Evolutionary conservation across 305 asterid genomes (phyloP).

Genomic region (Salvia sclarea): DNA sequence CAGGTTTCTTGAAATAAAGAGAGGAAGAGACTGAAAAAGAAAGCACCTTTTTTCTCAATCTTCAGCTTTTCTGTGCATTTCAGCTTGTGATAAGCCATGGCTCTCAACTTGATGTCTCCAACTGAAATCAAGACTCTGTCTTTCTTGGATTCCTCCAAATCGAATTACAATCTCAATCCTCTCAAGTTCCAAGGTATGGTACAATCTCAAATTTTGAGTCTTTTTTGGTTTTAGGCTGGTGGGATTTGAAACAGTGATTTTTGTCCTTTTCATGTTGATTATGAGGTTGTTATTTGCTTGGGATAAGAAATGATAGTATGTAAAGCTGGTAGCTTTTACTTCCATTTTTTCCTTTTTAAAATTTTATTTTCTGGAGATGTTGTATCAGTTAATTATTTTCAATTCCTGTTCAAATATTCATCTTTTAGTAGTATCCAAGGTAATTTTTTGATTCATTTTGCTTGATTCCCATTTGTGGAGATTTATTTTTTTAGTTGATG

Average conservation of each 20-base stretch:
- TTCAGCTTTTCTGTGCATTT: conserved; percentile 1
- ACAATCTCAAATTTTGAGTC: neutral
- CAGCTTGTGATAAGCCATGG: conserved; percentile 48
- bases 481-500: conserved; percentile 23
- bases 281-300: conserved; percentile 23
- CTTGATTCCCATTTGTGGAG: conserved; percentile 9
- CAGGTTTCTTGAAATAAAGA: conserved; percentile 18
- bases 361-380: neutral
- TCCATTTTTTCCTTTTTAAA: neutral
- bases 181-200: conserved; percentile 81
- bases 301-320: conserved; percentile 25
- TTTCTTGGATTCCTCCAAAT: conserved; percentile 76
- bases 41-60: neutral
- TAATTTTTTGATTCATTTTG: neutral
- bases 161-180: conserved; percentile 53
- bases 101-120: conserved; percentile 68
- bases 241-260: neutral
- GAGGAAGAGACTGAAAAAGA: neutral
- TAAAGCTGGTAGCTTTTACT: neutral
- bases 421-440: neutral
- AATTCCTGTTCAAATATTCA: conserved; percentile 13
- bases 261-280: conserved; percentile 1
- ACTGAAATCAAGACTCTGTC: conserved; percentile 71
- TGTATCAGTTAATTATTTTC: conserved; percentile 13
- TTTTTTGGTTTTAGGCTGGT: conserved; percentile 13